Evolutionary conservation across 257 asterid genomes (phyloP), one percentile per base, ranked within the genome.

Genomic region (Primulina huaijiensis): DNA sequence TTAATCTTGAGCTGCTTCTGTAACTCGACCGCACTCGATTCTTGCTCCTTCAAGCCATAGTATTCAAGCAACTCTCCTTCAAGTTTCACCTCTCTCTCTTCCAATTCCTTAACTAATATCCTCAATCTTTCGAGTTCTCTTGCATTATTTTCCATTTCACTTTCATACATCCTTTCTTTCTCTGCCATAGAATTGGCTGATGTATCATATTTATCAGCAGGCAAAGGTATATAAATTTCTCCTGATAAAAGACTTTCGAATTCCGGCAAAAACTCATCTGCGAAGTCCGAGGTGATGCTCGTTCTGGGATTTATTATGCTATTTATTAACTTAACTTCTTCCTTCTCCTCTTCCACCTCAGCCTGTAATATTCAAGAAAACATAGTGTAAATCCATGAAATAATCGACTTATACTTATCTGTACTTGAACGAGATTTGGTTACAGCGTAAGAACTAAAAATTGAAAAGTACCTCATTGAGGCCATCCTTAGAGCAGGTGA

Each of bases 51-150:
- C 77, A 94, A 71, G 25, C 97, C 97, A 34, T 91, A 88, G 67
- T 91, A 94, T 68, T 91, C 96, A 2, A 94, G 86, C 65, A 94
- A 87, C 84, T 94, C 99, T 1, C 94, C 96, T 80, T 94, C 96
- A 19, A 94, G 97, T 81, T 87, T 91, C 76, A 87, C 96, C 62
- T 90, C 97, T 76, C 99, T 83, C 74, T 94, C 97, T 78, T 89
- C 96, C 74, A 94, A 65, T 72, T 91, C 99, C 65, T 78, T 77
- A n/a, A 91, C 99, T 57, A 91, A 81, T 69, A 74, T 74, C 25
- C 92, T 87, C 55, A 94, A 53, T 40, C 85, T 79, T 77, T 89
- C 97, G 53, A 93, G 87, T 69, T 93, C 99, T 4, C 50, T 78
- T 6, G 87, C 94, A 65, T 87, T 87, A 50, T 76, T 77, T 10